Base-by-base conservation (phyloP, 2,329 filamentous ascomycete genomes). In the Penicillium sp. region DNA sequence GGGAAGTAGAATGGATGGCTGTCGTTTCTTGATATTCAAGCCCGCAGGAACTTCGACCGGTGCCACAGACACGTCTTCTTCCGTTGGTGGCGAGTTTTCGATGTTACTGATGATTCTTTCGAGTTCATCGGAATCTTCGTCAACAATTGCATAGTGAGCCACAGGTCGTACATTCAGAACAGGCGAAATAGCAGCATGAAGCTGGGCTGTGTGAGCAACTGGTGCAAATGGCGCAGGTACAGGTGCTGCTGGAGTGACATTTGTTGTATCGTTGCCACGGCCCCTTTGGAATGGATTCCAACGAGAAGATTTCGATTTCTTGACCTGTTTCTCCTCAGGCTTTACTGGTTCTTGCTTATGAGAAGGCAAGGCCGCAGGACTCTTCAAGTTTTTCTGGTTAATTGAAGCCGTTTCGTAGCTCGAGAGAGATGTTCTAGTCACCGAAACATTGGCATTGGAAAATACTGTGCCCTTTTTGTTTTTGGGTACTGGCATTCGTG, bases 221-320 rank as follows among this genome's bases (percentile, higher is more conserved):
- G 52, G 49, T 32, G 36, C 12, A 24, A 13, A 13, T 2, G 52
- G 49, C 29, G 36, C 24, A 7, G 46, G n/a, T 7, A 37, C 21
- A n/a, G 41, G 54, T 3, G 47, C 30, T 7, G 61, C 56, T 13
- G 64, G 62, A 32, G 59, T 58, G 17, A 64, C 50, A 4, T 65
- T 61, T 26, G 64, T 69, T 51, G 55, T 56, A 45, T 51, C 60
- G 30, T 56, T 64, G 52, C 55, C 56, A 39, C 67, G 66, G 34
- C 64, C 71, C 64, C 69, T 75, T 46, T 84, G 81, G 52, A 86
- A 84, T 56, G 86, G 83, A 58, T 83, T 85, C 82, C 81, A 85
- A 20, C 59, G 51, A n/a, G 61, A 63, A 4, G 29, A 10, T 24
- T 55, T 69, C 50, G 13, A 60, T 44, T 49, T 67, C 76, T 78